phyloP scores from a whole-genome alignment of 805 yeast genomes.

The Wickerhamiella spandovensis region DNA sequence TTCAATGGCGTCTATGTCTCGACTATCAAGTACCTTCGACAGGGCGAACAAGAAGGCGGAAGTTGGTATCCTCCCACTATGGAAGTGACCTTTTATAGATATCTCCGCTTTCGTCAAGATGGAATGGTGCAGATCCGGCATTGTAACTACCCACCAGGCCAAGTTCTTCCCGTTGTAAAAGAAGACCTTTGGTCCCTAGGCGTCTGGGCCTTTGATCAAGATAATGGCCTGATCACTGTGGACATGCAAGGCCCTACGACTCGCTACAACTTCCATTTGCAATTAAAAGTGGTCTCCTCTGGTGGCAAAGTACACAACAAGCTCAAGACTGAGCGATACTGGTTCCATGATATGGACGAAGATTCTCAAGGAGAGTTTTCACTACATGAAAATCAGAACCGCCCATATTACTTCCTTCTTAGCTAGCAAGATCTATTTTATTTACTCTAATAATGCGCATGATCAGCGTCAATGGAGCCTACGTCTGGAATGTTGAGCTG shows the following conservation, averaged over 20 bases:
- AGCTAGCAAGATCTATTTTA: neutral
- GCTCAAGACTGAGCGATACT: constrained; percentile 56
- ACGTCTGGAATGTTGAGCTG: too few species aligned
- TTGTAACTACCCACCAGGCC: constrained; percentile 56
- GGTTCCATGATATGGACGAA: constrained; percentile 41
- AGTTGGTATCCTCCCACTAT: constrained; percentile 65
- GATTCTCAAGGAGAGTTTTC: constrained; percentile 43
- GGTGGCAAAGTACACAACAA: constrained; percentile 57
- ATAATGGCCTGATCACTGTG: constrained; percentile 37
- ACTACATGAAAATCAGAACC: constrained; percentile 56
- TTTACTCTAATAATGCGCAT: too few species aligned
- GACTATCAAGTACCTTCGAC: constrained; percentile 69
- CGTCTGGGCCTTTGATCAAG: constrained; percentile 45
- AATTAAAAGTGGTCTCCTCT: constrained; percentile 42
- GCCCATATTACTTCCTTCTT: neutral
- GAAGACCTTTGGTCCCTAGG: constrained; percentile 21
- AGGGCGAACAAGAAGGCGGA: constrained; percentile 50
- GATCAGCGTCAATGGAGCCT: too few species aligned
- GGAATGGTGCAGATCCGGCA: constrained; percentile 62
- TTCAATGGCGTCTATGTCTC: constrained; percentile 77
- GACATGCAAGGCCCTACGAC: constrained; percentile 45
- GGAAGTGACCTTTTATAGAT: constrained; percentile 79
- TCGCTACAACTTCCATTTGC: constrained; percentile 50
- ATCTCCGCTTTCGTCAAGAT: constrained; percentile 64
- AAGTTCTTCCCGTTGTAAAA: constrained; percentile 45